These are phyloP conservation scores for Tetrastigma voinierianum DNA, from an alignment of 164 flowering plant genomes.

Conservation along the genomic window DNA sequence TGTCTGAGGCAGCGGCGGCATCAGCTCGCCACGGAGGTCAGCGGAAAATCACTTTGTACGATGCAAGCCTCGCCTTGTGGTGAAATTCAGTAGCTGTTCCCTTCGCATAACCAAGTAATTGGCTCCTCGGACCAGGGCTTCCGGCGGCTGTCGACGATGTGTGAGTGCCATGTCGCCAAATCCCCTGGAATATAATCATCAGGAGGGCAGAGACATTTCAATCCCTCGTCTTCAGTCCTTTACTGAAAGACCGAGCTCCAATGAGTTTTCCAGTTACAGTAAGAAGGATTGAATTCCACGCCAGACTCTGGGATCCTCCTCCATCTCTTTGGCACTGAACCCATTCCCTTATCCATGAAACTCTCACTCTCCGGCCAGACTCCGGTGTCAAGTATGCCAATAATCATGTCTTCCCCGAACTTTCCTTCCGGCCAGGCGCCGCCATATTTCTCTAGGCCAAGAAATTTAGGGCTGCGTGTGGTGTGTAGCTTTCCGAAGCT, in stretches of 20 bases:
- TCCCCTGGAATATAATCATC: conserved; percentile 45
- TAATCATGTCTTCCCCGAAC: no score
- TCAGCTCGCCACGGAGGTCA: background rate
- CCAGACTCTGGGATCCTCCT: no score
- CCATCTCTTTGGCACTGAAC: no score
- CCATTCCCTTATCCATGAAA: no score
- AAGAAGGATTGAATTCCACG: no score
- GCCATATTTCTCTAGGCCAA: no score
- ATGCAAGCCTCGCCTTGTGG: conserved; percentile 36
- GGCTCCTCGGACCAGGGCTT: conserved; percentile 10
- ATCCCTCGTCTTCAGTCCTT: no score
- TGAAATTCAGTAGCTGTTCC: conserved; percentile 41
- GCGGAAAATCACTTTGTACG: conserved; percentile 37
- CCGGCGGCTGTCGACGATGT: conserved; percentile 43
- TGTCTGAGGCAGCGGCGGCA: conserved; percentile 27
- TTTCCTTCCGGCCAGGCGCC: no score
- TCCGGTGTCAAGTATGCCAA: no score
- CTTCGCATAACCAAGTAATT: conserved; percentile 37
- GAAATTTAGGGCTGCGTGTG: background rate
- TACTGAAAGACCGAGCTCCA: no score
- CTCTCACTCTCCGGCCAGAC: no score
- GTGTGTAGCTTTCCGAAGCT: conserved; percentile 15
- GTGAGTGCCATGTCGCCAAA: conserved; percentile 46
- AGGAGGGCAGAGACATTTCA: background rate
- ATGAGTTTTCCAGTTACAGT: no score